Conservation (phyloP, 306 rosid species). For the Trifolium dubium region DNA sequence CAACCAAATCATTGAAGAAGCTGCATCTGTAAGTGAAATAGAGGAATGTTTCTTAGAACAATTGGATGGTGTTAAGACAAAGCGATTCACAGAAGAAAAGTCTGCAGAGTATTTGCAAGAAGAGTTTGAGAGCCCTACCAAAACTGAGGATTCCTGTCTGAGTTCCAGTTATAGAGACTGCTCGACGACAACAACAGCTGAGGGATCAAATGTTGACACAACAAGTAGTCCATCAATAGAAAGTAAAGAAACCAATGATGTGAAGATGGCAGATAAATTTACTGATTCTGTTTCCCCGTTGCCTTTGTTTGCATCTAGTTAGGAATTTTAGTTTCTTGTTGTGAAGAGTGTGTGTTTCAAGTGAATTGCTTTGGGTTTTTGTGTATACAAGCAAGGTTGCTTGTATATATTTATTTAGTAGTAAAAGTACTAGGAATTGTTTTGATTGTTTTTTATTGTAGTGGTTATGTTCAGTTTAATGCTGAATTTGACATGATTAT, state of each 20-base stretch:
- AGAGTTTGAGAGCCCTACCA: conserved; percentile 48
- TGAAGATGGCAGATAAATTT: conserved; percentile 56
- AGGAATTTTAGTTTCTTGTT: conserved; percentile 35
- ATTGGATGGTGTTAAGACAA: conserved; percentile 52
- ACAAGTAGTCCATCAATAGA: conserved; percentile 52
- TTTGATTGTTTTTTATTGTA: conserved; percentile 57
- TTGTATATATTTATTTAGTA: conserved; percentile 54
- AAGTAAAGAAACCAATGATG: conserved; percentile 45
- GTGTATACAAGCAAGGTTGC: conserved; percentile 54
- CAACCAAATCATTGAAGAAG: conserved; percentile 61
- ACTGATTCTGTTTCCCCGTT: conserved; percentile 40
- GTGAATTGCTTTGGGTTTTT: conserved; percentile 48
- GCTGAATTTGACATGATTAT: conserved; percentile 68
- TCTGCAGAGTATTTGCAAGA: background rate
- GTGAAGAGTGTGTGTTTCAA: conserved; percentile 32
- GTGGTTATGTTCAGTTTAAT: conserved; percentile 68
- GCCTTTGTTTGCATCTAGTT: conserved; percentile 52
- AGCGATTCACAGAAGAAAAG: background rate
- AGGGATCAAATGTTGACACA: conserved; percentile 43
- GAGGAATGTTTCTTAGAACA: conserved; percentile 66
- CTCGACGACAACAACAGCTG: conserved; percentile 39
- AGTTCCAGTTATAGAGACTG: conserved; percentile 53
- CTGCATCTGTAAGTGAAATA: conserved; percentile 39
- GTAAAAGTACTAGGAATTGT: conserved; percentile 47
- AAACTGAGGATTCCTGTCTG: conserved; percentile 51